Conservation (phyloP, 108 stramenopile species). For the Cyclostephanos invisitatus region DNA sequence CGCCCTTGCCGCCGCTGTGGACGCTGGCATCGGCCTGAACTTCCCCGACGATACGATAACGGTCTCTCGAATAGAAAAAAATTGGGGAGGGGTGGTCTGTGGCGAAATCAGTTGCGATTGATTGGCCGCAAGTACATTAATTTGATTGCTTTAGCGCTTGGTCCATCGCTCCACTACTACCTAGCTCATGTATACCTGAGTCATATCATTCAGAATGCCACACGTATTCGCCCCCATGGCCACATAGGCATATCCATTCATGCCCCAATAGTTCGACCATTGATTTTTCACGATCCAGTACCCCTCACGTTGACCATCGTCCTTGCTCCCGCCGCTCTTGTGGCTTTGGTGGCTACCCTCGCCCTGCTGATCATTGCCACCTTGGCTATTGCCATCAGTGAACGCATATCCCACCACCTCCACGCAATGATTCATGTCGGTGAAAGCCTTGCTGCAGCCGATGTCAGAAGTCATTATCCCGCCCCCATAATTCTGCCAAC, state of each 20-base stretch:
- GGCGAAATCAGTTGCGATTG: no score
- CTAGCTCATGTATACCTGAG: conserved; percentile 49
- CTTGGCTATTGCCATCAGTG: conserved; percentile 36
- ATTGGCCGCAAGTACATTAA: no score
- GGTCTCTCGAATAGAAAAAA: no score
- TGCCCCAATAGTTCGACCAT: conserved; percentile 83
- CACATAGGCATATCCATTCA: conserved; percentile 85
- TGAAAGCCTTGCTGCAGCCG: conserved; percentile 71
- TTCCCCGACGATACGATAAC: no score
- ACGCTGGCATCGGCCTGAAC: no score
- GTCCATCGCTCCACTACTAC: no score
- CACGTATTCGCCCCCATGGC: conserved; percentile 90
- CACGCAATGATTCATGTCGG: conserved; percentile 86
- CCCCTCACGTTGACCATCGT: conserved; percentile 56
- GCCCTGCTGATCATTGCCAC: conserved; percentile 28
- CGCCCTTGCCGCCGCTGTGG: no score
- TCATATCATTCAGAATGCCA: conserved; percentile 90
- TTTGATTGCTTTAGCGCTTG: no score
- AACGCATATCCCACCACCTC: conserved; percentile 89
- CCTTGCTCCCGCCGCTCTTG: conserved; percentile 43
- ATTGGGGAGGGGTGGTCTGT: no score
- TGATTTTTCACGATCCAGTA: conserved; percentile 93
- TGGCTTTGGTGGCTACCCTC: conserved; percentile 41
- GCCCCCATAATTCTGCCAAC: conserved; percentile 82
- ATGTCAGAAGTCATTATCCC: conserved; percentile 82